Conservation (phyloP, 305 asterid genomes). For the Fraxinus floribunda region DNA sequence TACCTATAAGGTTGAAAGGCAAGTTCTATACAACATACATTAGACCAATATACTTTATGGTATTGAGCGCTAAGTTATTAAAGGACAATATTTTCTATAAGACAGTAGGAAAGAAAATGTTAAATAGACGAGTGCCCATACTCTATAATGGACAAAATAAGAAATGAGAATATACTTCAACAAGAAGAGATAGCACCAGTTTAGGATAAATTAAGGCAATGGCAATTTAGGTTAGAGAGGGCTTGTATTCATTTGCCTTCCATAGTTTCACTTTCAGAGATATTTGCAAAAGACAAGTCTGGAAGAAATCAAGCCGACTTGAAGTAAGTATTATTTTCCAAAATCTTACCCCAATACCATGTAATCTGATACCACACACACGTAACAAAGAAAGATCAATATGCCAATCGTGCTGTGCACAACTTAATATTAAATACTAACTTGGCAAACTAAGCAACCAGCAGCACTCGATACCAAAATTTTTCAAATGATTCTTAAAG, state of each 20-base stretch:
- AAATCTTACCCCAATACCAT: not conserved
- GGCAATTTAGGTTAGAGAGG: not conserved
- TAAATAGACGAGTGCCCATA: not conserved
- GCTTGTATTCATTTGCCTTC: not conserved
- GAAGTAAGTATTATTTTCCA: not conserved
- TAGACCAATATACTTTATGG: not conserved
- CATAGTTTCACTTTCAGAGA: not conserved
- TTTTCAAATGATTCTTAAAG: constrained; percentile 9
- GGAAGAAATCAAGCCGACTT: not conserved
- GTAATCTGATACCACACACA: not conserved
- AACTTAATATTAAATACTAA: not conserved
- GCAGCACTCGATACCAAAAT: not conserved
- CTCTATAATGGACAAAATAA: not conserved
- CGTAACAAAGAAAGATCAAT: constrained; percentile 6
- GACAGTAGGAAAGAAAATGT: not conserved
- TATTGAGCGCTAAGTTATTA: not conserved
- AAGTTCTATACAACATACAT: not conserved
- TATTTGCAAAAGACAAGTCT: not conserved
- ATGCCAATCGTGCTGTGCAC: not conserved
- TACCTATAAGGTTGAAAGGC: not conserved
- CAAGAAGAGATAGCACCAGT: not conserved
- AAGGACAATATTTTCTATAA: not conserved
- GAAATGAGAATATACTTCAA: not conserved
- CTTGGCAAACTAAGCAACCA: not conserved
- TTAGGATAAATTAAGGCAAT: not conserved